Conservation (phyloP, 192 early-diverging fungal genomes). For the Backusella macrospora region DNA sequence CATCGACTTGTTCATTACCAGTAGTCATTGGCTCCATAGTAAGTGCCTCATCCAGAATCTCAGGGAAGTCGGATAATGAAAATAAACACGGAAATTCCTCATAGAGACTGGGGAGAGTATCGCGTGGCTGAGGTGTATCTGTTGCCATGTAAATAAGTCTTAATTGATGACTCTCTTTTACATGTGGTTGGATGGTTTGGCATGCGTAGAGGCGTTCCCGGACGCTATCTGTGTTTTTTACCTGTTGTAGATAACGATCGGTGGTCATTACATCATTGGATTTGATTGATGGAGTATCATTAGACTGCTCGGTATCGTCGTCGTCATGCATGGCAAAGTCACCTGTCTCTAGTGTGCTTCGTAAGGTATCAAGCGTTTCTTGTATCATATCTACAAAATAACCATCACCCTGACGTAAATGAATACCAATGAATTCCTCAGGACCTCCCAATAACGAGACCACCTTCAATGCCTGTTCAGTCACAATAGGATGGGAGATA, state of each 20-base stretch:
- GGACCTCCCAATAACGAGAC: constrained; percentile 43
- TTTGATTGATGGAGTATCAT: too few species aligned
- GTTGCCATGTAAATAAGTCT: constrained; percentile 52
- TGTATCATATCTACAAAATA: constrained; percentile 24
- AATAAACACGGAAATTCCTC: constrained; percentile 57
- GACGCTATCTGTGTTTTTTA: not conserved
- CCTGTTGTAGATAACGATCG: not conserved
- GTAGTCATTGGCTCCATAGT: constrained; percentile 22
- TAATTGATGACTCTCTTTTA: constrained; percentile 8
- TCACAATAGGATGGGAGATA: constrained; percentile 42
- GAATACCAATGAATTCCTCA: constrained; percentile 33
- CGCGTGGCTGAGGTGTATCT: constrained; percentile 47
- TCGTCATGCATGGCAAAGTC: not conserved
- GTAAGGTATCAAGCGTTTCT: constrained; percentile 30
- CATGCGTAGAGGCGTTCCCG: constrained; percentile 7
- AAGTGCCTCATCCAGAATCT: constrained; percentile 34
- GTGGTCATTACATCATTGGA: too few species aligned
- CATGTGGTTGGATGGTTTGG: not conserved
- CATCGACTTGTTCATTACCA: constrained; percentile 3
- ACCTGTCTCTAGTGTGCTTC: not conserved
- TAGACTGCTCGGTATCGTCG: not conserved
- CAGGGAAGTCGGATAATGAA: constrained; percentile 52
- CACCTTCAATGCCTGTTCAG: constrained; percentile 40
- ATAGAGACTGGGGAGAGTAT: constrained; percentile 37
- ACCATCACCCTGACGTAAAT: constrained; percentile 39